phyloP scores from a whole-genome alignment of 805 yeast genomes.

The Kazachstania viticola region DNA sequence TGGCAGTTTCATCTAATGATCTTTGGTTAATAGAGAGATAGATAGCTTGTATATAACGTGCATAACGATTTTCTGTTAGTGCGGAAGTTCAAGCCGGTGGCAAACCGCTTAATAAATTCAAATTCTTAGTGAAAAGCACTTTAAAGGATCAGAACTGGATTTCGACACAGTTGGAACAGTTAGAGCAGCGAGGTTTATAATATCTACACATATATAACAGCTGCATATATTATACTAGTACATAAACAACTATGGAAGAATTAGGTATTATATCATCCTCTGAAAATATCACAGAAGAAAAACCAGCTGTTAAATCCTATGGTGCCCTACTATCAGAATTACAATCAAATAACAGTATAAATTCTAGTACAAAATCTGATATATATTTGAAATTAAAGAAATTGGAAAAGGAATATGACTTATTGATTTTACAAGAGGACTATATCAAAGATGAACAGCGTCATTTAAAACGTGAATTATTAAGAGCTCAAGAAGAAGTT shows the following conservation, averaged over 20 bases:
- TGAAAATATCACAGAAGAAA: slow-evolving; percentile 26
- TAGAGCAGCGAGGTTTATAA: no score
- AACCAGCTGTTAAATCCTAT: slow-evolving; percentile 21
- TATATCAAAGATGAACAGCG: slow-evolving; percentile 97
- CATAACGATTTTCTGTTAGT: no score
- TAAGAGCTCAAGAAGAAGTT: slow-evolving; percentile 97
- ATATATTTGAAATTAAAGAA: slow-evolving; percentile 77
- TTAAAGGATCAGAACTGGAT: no score
- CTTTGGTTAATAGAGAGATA: no score
- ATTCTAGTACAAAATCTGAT: slow-evolving; percentile 36
- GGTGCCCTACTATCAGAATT: slow-evolving; percentile 23
- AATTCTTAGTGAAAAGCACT: no score
- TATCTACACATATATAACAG: no score
- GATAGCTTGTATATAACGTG: no score
- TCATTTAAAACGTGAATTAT: slow-evolving; percentile 84
- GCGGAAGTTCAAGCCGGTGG: no score
- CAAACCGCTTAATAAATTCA: no score
- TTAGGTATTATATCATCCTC: slow-evolving; percentile 37
- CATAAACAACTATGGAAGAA: slow-evolving; percentile 58
- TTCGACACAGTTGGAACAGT: no score
- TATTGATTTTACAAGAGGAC: slow-evolving; percentile 81
- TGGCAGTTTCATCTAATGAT: no score
- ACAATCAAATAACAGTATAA: slow-evolving; percentile 13
- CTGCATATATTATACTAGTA: no score
- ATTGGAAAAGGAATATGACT: slow-evolving; percentile 81